A percentile compares a stretch with the other conserved stretches of the same genome.
These are phyloP conservation scores for Termitomyces sp. DNA, from an alignment of 768 basidiomycete genomes.

Conservation along the genomic window DNA sequence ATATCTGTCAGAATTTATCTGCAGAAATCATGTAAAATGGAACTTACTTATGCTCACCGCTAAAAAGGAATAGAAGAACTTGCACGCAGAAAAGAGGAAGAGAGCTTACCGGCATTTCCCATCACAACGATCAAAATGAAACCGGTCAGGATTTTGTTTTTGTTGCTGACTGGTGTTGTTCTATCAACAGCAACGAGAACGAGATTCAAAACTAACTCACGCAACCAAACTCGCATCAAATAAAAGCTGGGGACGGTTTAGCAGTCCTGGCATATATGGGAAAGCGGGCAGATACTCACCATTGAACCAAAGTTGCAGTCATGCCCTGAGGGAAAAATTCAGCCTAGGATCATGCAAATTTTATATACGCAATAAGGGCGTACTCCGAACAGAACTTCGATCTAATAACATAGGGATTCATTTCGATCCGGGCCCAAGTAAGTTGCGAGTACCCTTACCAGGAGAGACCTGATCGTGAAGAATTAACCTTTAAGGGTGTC, in stretches of 20 bases:
- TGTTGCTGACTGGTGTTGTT: constrained; percentile 31
- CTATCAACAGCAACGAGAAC: background rate
- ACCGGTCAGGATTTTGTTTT: constrained; percentile 25
- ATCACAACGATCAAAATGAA: constrained; percentile 26
- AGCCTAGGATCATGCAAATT: background rate
- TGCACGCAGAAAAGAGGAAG: background rate
- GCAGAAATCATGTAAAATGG: background rate
- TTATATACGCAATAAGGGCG: constrained; percentile 1
- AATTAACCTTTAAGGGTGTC: background rate
- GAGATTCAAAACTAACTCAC: constrained; percentile 21
- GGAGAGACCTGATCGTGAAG: constrained; percentile 26
- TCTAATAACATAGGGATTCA: constrained; percentile 17
- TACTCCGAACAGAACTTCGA: constrained; percentile 43
- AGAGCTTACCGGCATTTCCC: constrained; percentile 23
- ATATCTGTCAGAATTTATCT: background rate
- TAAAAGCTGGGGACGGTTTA: constrained; percentile 33
- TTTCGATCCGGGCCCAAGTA: background rate
- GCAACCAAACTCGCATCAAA: constrained; percentile 39
- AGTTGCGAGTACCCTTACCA: constrained; percentile 21
- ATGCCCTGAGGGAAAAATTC: constrained; percentile 30
- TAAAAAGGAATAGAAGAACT: background rate
- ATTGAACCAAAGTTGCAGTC: constrained; percentile 47
- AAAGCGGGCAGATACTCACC: constrained; percentile 20
- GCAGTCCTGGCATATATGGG: background rate
- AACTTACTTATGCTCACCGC: constrained; percentile 24